Conservation (phyloP, 805 yeast genomes). For the Candida namnaoensis region DNA sequence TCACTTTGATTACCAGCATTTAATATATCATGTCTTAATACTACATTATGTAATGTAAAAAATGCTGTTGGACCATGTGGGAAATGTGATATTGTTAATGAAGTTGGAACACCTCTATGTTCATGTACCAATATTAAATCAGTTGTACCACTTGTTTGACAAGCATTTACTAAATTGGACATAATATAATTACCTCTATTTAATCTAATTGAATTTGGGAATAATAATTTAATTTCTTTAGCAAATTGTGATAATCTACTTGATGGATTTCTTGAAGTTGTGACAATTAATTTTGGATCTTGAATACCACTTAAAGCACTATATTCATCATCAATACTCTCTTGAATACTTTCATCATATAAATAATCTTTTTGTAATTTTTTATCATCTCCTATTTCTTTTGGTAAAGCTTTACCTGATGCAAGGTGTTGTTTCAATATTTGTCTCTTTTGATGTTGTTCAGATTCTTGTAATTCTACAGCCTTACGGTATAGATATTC, state of each 20-base stretch:
- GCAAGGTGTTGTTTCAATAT: slow-evolving; percentile 84
- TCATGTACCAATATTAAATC: slow-evolving; percentile 87
- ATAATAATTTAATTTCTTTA: slow-evolving; percentile 81
- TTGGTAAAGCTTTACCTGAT: slow-evolving; percentile 81
- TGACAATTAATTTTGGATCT: slow-evolving; percentile 87
- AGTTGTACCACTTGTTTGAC: slow-evolving; percentile 71
- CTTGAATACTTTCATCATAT: slow-evolving; percentile 70
- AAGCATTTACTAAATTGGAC: slow-evolving; percentile 76
- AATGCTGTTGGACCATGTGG: slow-evolving; percentile 98
- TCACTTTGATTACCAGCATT: slow-evolving; percentile 85
- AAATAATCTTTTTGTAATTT: slow-evolving; percentile 73
- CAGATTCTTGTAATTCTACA: slow-evolving; percentile 82
- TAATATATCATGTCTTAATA: slow-evolving; percentile 83
- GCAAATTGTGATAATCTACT: slow-evolving; percentile 83
- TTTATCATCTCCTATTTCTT: slow-evolving; percentile 83
- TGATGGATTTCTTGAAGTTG: slow-evolving; percentile 90
- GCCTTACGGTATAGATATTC: slow-evolving; percentile 89
- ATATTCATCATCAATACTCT: slow-evolving; percentile 85
- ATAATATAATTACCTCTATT: slow-evolving; percentile 91
- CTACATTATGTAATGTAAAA: slow-evolving; percentile 91
- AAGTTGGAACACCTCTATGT: slow-evolving; percentile 97
- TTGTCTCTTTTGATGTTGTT: slow-evolving; percentile 77
- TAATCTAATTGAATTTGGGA: slow-evolving; percentile 82
- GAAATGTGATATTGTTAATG: slow-evolving; percentile 85
- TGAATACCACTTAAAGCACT: slow-evolving; percentile 75